Conservation (phyloP, 495 filamentous ascomycete species). For the Penicillium cosmopolitanum region DNA sequence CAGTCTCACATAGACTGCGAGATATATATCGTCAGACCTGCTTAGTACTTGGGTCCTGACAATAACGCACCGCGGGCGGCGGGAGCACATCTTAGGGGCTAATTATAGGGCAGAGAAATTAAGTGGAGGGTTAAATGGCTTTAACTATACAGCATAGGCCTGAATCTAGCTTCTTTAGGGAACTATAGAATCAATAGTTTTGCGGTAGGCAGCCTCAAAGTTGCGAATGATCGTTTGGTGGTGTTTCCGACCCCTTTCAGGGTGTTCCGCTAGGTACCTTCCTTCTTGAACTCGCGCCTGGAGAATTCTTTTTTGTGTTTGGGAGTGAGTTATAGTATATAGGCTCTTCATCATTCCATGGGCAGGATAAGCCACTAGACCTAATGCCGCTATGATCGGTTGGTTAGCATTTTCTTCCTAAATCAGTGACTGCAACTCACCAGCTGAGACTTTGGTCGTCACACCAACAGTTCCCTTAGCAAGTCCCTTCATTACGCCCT, state of each 20-base stretch:
- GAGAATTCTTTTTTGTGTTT: constrained; percentile 12
- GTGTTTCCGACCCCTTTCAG: constrained; percentile 3
- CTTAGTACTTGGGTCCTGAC: too few species aligned
- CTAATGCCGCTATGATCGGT: constrained; percentile 10
- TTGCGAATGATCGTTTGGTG: constrained; percentile 4
- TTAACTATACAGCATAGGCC: too few species aligned
- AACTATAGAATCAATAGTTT: background rate
- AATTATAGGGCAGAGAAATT: too few species aligned
- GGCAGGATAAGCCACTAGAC: constrained; percentile 19
- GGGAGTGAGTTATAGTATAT: constrained; percentile 15
- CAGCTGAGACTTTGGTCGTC: constrained; percentile 60
- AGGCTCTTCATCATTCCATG: constrained; percentile 21
- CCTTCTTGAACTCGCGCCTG: constrained; percentile 13
- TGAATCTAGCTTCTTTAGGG: too few species aligned
- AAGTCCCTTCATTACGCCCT: constrained; percentile 67
- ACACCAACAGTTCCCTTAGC: constrained; percentile 77
- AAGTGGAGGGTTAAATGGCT: too few species aligned
- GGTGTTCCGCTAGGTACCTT: constrained; percentile 13
- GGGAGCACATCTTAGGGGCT: too few species aligned
- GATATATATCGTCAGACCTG: too few species aligned
- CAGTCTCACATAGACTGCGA: too few species aligned
- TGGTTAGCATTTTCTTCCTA: constrained; percentile 8
- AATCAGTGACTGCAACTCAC: constrained; percentile 16
- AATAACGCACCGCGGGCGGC: too few species aligned
- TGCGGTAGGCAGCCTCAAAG: constrained; percentile 8